phyloP scores from a whole-genome alignment of 2,329 filamentous ascomycete genomes.

The Colletotrichum eleusines region DNA sequence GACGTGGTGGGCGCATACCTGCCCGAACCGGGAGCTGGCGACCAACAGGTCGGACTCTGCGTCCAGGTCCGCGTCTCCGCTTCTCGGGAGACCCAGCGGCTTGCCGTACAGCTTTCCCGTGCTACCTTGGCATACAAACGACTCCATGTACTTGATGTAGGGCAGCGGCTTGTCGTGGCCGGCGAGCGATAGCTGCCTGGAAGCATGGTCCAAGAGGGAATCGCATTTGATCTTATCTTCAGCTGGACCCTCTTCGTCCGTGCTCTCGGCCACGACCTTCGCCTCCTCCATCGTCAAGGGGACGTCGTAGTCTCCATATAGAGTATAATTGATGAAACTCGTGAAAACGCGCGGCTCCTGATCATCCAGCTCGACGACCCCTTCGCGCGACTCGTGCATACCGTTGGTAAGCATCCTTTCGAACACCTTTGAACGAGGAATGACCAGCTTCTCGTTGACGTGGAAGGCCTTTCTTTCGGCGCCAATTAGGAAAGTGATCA shows the following conservation, averaged over 20 bases:
- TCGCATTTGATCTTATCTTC: too few species aligned
- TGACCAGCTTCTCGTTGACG: conserved; percentile 17
- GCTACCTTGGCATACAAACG: neutral
- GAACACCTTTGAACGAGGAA: neutral
- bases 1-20: conserved; percentile 3
- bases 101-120: neutral
- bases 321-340: neutral
- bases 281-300: neutral
- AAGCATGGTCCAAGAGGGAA: too few species aligned
- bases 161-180: too few species aligned
- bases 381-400: conserved; percentile 7
- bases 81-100: neutral
- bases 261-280: too few species aligned
- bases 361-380: neutral
- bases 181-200: too few species aligned
- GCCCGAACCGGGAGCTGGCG: neutral
- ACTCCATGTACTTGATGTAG: conserved; percentile 4
- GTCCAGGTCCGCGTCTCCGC: neutral
- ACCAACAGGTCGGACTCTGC: neutral
- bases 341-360: neutral
- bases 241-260: too few species aligned
- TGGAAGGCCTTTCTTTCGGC: neutral
- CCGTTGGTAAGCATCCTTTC: neutral
- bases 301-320: conserved; percentile 10
- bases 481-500: conserved; percentile 4